A percentile compares a stretch with the other conserved stretches of the same genome.
phyloP scores from a whole-genome alignment of 371 early-diverging fungal species.

The Funneliformis caledonium region DNA sequence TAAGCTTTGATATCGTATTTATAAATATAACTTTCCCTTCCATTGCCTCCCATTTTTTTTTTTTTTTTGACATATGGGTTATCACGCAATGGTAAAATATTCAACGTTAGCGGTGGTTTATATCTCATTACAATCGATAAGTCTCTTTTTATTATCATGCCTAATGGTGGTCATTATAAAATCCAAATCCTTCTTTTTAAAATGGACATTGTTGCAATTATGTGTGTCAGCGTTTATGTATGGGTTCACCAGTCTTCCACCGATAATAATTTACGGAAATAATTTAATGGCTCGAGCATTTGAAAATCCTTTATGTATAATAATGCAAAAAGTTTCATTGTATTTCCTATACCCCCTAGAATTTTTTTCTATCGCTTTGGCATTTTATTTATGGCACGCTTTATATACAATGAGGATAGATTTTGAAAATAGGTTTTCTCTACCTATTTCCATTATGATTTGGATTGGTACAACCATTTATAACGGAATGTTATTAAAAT shows the following conservation, averaged over 20 bases:
- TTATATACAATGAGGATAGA: not conserved
- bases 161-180: not conserved
- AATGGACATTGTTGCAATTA: conserved; percentile 27
- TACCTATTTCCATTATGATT: not conserved
- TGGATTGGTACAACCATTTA: not conserved
- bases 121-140: not conserved
- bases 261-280: conserved; percentile 16
- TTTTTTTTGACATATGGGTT: too few relatives aligned
- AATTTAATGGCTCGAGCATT: not conserved
- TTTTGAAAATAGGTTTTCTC: not conserved
- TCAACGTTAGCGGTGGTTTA: not conserved
- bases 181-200: conserved; percentile 1
- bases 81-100: not conserved
- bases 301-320: conserved; percentile 12
- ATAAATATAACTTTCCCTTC: too few relatives aligned
- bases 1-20: too few relatives aligned
- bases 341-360: not conserved
- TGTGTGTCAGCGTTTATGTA: not conserved
- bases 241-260: not conserved
- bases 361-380: not conserved
- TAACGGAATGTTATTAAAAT: not conserved
- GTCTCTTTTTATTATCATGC: not conserved
- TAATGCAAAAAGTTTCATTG: not conserved
- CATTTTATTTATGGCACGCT: conserved; percentile 10
- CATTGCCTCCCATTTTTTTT: too few relatives aligned